Percentiles rank a stretch among this genome's conserved stretches.
These are phyloP conservation scores for Aureobasidium zeae DNA, from an alignment of 2,329 filamentous ascomycete species.

Conservation along the genomic window DNA sequence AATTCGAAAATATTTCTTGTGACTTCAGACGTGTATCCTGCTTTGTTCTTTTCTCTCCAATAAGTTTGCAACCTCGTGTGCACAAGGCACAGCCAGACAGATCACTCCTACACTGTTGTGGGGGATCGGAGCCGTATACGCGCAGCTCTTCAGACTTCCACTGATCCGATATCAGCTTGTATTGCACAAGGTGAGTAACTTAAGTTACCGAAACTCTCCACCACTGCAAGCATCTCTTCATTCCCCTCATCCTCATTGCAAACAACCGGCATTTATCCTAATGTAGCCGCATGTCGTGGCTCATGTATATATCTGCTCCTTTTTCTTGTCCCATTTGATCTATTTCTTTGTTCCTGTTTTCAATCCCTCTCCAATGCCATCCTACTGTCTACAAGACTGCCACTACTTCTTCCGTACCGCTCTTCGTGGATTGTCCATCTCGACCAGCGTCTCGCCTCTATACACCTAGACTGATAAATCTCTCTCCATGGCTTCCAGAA, in stretches of 20 bases:
- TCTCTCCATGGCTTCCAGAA: slow-evolving; percentile 54
- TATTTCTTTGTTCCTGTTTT: slow-evolving; percentile 2
- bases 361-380: slow-evolving; percentile 50
- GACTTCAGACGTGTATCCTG: too few species aligned
- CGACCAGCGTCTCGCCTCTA: slow-evolving; percentile 66
- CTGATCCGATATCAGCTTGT: slow-evolving; percentile 19
- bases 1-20: too few species aligned
- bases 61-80: too few species aligned
- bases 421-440: slow-evolving; percentile 73
- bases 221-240: not conserved
- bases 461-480: slow-evolving; percentile 51
- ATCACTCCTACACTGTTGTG: too few species aligned
- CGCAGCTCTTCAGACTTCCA: slow-evolving; percentile 20
- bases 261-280: slow-evolving; percentile 8
- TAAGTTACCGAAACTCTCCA: not conserved
- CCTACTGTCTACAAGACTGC: slow-evolving; percentile 75
- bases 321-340: not conserved
- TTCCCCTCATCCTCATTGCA: slow-evolving; percentile 8
- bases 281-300: slow-evolving; percentile 3
- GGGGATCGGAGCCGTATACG: too few species aligned
- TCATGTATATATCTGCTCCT: slow-evolving; percentile 12
- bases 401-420: slow-evolving; percentile 91
- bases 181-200: slow-evolving; percentile 16
- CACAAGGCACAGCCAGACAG: too few species aligned
- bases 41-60: too few species aligned